Conservation (phyloP, 139 green algal species). For the Chlamydomonas incerta region DNA sequence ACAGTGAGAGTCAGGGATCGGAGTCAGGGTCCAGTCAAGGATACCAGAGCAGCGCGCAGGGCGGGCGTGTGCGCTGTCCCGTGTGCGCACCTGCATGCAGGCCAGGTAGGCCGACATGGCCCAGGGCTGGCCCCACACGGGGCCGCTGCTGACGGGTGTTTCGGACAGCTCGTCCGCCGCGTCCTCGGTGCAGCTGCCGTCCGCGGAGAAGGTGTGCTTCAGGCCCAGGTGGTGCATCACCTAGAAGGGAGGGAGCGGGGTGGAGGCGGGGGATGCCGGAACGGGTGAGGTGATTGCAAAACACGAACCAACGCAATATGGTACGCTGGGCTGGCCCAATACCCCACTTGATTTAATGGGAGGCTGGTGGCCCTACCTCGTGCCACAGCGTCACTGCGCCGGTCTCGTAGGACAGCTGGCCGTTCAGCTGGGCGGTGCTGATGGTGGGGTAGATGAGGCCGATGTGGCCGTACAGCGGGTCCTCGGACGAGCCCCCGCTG, state of each 20-base stretch:
- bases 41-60: no score
- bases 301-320: no score
- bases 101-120: not conserved
- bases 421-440: not conserved
- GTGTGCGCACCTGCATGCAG: not conserved
- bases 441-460: not conserved
- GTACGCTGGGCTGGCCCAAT: no score
- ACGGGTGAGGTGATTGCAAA: no score
- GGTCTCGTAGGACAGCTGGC: not conserved
- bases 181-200: not conserved
- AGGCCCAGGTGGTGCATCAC: constrained; percentile 4
- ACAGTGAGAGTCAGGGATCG: no score
- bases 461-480: not conserved
- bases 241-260: not conserved
- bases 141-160: not conserved
- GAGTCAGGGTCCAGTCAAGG: no score
- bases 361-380: no score
- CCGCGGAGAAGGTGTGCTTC: not conserved
- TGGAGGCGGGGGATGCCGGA: no score
- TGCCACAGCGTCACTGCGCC: constrained; percentile 5
- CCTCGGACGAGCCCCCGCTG: no score
- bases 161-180: not conserved
- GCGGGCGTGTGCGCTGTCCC: no score
- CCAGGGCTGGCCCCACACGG: not conserved
- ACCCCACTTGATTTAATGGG: no score